phyloP scores from a whole-genome alignment of 139 green algal species.

The Tetradesmus obliquus region DNA sequence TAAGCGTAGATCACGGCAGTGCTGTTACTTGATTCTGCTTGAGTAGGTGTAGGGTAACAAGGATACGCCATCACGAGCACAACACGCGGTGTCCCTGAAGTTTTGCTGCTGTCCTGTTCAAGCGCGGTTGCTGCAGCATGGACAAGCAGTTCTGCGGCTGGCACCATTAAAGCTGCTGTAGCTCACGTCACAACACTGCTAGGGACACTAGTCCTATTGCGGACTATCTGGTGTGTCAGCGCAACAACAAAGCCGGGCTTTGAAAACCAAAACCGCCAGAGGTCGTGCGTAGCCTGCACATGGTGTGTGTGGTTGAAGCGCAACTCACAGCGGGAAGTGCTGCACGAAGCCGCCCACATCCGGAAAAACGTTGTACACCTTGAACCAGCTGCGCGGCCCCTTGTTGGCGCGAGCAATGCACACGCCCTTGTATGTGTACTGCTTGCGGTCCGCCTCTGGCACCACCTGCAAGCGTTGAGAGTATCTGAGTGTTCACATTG shows the following conservation, averaged over 20 bases:
- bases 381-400: conserved; percentile 59
- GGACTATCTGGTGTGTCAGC: background rate
- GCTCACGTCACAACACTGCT: too few species aligned
- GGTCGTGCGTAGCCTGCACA: too few species aligned
- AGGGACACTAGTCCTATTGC: background rate
- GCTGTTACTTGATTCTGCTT: too few species aligned
- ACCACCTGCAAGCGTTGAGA: conserved; percentile 20
- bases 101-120: too few species aligned
- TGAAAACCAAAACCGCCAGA: background rate
- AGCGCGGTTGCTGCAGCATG: too few species aligned
- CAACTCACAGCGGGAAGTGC: conserved; percentile 65
- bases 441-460: conserved; percentile 58
- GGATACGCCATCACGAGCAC: too few species aligned
- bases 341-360: conserved; percentile 69
- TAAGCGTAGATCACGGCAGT: too few species aligned
- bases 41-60: too few species aligned
- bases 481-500: background rate
- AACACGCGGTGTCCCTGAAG: too few species aligned
- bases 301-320: too few species aligned
- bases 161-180: too few species aligned
- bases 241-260: background rate
- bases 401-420: conserved; percentile 71
- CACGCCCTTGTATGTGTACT: conserved; percentile 59
- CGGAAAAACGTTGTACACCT: conserved; percentile 70
- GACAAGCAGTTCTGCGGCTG: too few species aligned